These are phyloP conservation scores for Amphicarpaea edgeworthii DNA, from an alignment of 306 rosid species.

Conservation along the genomic window DNA sequence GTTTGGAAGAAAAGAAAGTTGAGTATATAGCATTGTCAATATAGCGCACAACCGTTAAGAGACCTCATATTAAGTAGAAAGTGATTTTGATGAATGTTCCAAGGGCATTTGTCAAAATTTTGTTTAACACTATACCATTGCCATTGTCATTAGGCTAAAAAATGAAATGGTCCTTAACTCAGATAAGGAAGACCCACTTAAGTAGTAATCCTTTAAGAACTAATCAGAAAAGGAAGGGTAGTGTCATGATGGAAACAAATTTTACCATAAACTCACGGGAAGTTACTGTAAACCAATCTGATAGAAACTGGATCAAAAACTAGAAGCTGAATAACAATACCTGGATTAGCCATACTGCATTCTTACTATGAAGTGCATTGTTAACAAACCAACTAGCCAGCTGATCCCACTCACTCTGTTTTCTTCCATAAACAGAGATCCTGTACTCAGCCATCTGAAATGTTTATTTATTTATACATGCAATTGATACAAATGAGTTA, in stretches of 20 bases:
- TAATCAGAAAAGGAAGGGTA: background rate
- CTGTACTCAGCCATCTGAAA: conserved; percentile 95
- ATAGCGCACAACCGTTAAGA: background rate
- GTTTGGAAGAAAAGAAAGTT: background rate
- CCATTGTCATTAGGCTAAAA: background rate
- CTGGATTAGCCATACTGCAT: conserved; percentile 93
- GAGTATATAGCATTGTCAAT: background rate
- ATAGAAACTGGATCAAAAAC: conserved; percentile 27
- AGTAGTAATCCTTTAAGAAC: background rate
- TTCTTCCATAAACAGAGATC: conserved; percentile 90
- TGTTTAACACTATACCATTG: background rate
- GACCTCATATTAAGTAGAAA: background rate
- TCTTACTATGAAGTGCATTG: conserved; percentile 77
- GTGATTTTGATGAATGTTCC: background rate
- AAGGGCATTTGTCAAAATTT: background rate
- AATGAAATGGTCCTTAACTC: background rate
- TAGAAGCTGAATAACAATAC: conserved; percentile 49
- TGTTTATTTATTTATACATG: conserved; percentile 27
- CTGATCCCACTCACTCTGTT: conserved; percentile 95
- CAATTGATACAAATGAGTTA: conserved; percentile 25
- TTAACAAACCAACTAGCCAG: conserved; percentile 95
- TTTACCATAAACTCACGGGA: background rate
- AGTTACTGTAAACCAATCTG: conserved; percentile 7
- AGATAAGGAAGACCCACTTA: background rate
- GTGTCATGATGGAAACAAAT: conserved; percentile 1